These are phyloP conservation scores for Rhipidocladum racemiflorum DNA, from an alignment of 176 grass and related monocot genomes.

Conservation along the genomic window DNA sequence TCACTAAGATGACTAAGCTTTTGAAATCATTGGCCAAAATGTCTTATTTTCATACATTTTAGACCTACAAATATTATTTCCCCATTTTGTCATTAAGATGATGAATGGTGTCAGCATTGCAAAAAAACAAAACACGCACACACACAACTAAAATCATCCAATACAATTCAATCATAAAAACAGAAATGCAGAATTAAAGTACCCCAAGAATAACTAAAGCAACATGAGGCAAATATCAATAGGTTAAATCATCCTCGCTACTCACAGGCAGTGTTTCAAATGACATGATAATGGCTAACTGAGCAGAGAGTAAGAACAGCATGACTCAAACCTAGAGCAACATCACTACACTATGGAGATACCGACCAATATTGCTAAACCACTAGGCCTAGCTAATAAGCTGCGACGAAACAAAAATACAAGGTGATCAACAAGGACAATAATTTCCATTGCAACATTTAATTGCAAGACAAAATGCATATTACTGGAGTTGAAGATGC, in stretches of 20 bases:
- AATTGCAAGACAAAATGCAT: conserved; percentile 44
- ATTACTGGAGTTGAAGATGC: conserved; percentile 46
- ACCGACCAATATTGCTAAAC: conserved; percentile 36
- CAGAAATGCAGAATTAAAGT: not conserved
- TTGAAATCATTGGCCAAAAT: not conserved
- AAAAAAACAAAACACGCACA: not conserved
- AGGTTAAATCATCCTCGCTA: conserved; percentile 40
- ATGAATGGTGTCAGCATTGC: not conserved
- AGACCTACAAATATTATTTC: not conserved
- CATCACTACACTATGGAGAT: conserved; percentile 43
- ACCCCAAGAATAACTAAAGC: conserved; percentile 2
- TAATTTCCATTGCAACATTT: conserved; percentile 37
- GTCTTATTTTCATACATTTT: not conserved
- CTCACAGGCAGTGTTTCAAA: conserved; percentile 35
- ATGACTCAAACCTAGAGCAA: conserved; percentile 29
- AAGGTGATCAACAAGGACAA: conserved; percentile 26
- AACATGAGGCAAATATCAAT: conserved; percentile 19
- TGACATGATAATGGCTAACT: conserved; percentile 31
- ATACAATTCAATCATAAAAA: conserved; percentile 3
- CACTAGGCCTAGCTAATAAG: conserved; percentile 48
- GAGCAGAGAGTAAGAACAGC: conserved; percentile 7
- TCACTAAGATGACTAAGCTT: not conserved
- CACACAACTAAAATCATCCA: not conserved
- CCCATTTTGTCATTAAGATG: not conserved
- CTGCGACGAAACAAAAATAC: conserved; percentile 22